Percentiles rank a stretch among this genome's conserved stretches.
phyloP scores from a whole-genome alignment of 2,329 filamentous ascomycete species.

The Grosmannia penicillata region DNA sequence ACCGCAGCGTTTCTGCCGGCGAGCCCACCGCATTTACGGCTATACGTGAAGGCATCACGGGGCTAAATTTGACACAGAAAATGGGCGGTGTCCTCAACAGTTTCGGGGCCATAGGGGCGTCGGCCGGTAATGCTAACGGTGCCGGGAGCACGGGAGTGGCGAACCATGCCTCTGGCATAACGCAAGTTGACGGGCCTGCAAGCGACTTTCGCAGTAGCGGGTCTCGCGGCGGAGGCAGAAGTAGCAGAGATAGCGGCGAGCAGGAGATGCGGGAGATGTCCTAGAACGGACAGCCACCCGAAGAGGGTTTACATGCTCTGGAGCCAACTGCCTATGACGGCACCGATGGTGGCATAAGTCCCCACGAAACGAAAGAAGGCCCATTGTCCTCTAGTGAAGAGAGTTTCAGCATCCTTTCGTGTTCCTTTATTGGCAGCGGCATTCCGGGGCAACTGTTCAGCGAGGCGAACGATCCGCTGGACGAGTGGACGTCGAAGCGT shows the following conservation, averaged over 20 bases:
- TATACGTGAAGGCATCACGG: constrained; percentile 11
- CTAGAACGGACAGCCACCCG: background rate
- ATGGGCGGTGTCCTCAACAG: constrained; percentile 12
- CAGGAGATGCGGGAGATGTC: constrained; percentile 11
- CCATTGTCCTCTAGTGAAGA: background rate
- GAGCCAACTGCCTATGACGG: background rate
- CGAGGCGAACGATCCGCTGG: constrained; percentile 1
- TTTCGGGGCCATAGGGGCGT: too few species aligned
- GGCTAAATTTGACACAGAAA: constrained; percentile 10
- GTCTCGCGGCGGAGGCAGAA: background rate
- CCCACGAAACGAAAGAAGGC: background rate
- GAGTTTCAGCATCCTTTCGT: background rate
- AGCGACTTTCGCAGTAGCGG: background rate
- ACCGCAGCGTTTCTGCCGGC: constrained; percentile 6
- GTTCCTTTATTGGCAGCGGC: background rate
- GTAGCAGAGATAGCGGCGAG: constrained; percentile 3
- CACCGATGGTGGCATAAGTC: background rate
- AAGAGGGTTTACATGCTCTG: background rate
- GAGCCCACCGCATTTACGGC: constrained; percentile 10
- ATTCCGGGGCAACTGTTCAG: background rate
- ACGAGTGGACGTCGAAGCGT: background rate
- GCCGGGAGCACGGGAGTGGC: too few species aligned
- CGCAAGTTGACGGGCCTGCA: background rate
- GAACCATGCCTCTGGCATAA: too few species aligned
- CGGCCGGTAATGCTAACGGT: constrained; percentile 2